Evolutionary conservation across 345 rosid genomes (phyloP).

Genomic region (Durio zibethinus): DNA sequence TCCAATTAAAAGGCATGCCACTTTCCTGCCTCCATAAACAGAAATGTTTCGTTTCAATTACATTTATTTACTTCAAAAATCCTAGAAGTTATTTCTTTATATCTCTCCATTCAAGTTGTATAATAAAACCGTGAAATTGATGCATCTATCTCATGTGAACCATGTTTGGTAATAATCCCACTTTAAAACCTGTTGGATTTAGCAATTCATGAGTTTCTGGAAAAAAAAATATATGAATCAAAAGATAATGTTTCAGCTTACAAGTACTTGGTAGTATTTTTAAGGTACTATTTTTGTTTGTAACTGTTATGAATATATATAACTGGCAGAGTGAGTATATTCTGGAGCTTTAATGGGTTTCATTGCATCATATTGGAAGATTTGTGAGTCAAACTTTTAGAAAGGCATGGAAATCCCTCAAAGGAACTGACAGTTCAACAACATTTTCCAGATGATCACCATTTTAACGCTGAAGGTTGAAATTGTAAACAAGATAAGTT

Average conservation of each 20-base stretch:
- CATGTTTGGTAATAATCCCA: not conserved
- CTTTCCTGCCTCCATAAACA: not conserved
- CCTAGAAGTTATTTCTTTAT: not conserved
- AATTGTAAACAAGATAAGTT: too few species aligned
- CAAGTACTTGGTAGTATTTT: not conserved
- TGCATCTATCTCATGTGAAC: not conserved
- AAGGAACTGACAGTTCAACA: not conserved
- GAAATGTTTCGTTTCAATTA: not conserved
- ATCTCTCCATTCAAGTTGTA: not conserved
- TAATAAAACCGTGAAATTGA: not conserved
- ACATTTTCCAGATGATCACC: not conserved
- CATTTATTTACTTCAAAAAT: constrained; percentile 1
- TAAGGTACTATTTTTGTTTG: not conserved
- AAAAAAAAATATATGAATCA: not conserved
- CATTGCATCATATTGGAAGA: not conserved
- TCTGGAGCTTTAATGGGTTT: too few species aligned
- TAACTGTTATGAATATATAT: too few species aligned
- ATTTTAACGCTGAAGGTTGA: not conserved
- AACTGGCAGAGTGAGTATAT: not conserved
- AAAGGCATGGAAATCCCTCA: not conserved
- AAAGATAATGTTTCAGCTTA: not conserved
- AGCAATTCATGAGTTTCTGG: not conserved
- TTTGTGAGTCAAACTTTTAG: not conserved
- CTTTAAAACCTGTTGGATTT: not conserved
- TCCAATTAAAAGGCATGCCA: constrained; percentile 12